Evolutionary conservation across 108 stramenopile species (phyloP), one percentile per base, ranked within the genome.

Genomic region (Licmophora abbreviata): DNA sequence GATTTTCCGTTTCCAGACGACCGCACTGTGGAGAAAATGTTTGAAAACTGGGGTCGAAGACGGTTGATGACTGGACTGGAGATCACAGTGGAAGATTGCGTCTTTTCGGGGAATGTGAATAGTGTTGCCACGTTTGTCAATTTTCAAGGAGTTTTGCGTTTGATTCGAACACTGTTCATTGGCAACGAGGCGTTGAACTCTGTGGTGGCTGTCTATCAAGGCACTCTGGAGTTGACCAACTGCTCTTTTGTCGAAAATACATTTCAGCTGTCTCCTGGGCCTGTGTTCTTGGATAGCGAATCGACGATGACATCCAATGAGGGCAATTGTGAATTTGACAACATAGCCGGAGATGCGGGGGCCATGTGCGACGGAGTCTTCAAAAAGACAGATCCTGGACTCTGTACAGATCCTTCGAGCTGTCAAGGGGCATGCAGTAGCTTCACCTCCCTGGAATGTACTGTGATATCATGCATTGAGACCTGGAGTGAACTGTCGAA

Each of bases 281-380:
- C 48, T 1, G 30, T 50, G 4, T 50, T 36, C 2, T 20, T 50
- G 3, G 48, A 50, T 21, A 32, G n/a, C 11, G 33, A 29, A 12
- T 50, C 48, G 27, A 31, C 2, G 12, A 15, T 50, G n/a, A 15
- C 15, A 3, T 31, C 29, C 3, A 32, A 15, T 8, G 25, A 50
- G 30, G 21, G 33, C n/a, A 50, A 50, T 20, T 50, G 48, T 12
- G 48, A 21, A 15, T 7, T n/a, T 17, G 17, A 44, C 8, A 44
- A 44, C 22, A 21, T 7, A 14, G 43, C 20, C 9, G 43, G 43
- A 8, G 17, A 44, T 17, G n/a, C n/a, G n/a, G n/a, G n/a, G n/a
- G n/a, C n/a, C n/a, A n/a, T n/a, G n/a, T 44, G 43, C 17, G 22
- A 44, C 17, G 43, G 43, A 44, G 25, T 50, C 24, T 50, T 29